phyloP scores from a whole-genome alignment of 1,284 basidiomycete species.

The Cerioporus squamosus region DNA sequence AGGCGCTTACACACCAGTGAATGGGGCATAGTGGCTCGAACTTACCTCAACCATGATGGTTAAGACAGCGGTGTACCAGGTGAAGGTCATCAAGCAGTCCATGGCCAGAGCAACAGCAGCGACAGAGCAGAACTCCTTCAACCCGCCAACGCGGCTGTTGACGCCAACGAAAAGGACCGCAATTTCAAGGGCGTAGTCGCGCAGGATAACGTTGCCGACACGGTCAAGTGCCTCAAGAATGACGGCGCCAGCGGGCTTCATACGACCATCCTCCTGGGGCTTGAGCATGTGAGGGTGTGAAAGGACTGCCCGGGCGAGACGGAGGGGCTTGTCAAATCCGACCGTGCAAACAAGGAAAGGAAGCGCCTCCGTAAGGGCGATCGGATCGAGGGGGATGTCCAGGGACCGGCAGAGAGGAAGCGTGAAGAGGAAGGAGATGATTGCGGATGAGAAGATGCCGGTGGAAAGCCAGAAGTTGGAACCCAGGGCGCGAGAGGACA shows the following conservation, averaged over 20 bases:
- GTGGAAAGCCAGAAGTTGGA: constrained; percentile 90
- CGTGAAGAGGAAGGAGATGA: constrained; percentile 87
- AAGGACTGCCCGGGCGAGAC: constrained; percentile 91
- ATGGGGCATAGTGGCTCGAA: constrained; percentile 10
- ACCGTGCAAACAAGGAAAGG: constrained; percentile 98
- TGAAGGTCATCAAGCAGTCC: constrained; percentile 90
- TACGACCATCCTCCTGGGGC: constrained; percentile 50
- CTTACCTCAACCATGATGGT: constrained; percentile 93
- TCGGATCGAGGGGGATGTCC: constrained; percentile 89
- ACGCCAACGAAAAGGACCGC: constrained; percentile 89
- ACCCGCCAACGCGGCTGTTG: constrained; percentile 85
- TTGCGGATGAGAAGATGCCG: constrained; percentile 84
- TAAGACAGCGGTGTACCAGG: constrained; percentile 89
- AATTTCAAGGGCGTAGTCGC: constrained; percentile 94
- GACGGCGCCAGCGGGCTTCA: constrained; percentile 83
- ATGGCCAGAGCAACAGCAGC: constrained; percentile 86
- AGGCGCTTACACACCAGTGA: neutral
- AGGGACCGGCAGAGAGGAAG: constrained; percentile 86
- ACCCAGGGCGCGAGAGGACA: constrained; percentile 85
- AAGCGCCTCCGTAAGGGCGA: constrained; percentile 92
- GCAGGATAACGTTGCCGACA: constrained; percentile 83
- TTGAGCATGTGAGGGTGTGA: constrained; percentile 77
- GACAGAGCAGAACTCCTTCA: constrained; percentile 95
- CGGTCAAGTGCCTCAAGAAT: constrained; percentile 83
- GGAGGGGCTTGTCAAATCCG: constrained; percentile 97